Percentiles rank a stretch among this genome's conserved stretches.
Conservation (phyloP, 106 monocot genomes). For the Dioscorea zingiberensis region DNA sequence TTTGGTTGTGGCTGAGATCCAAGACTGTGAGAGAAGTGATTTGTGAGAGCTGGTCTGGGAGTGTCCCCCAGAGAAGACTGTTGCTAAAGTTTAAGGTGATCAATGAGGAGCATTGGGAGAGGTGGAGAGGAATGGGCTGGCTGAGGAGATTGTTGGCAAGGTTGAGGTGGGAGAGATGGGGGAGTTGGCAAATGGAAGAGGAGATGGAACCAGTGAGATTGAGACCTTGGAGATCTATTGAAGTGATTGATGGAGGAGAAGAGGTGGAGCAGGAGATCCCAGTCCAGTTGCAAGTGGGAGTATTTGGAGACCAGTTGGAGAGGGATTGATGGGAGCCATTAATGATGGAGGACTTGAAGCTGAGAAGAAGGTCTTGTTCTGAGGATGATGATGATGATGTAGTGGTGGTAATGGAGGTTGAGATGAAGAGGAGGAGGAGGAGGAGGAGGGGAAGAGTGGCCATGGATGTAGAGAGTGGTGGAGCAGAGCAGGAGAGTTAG, state of each 20-base stretch:
- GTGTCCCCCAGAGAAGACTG: slow-evolving; percentile 49
- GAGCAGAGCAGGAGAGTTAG: too few relatives aligned
- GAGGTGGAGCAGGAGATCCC: slow-evolving; percentile 43
- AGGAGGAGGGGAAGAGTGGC: slow-evolving; percentile 18
- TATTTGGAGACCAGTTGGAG: slow-evolving; percentile 36
- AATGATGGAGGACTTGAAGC: slow-evolving; percentile 62
- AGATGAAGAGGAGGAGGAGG: slow-evolving; percentile 11
- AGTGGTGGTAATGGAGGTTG: not conserved
- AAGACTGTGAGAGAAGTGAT: slow-evolving; percentile 36
- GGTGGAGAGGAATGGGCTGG: slow-evolving; percentile 44
- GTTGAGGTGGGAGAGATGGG: slow-evolving; percentile 37
- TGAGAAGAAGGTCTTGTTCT: slow-evolving; percentile 45
- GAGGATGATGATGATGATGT: slow-evolving; percentile 3
- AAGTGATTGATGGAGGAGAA: slow-evolving; percentile 12
- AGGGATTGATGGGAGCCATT: slow-evolving; percentile 42
- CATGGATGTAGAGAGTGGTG: not conserved
- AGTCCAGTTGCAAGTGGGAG: slow-evolving; percentile 51
- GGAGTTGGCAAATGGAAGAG: slow-evolving; percentile 43
- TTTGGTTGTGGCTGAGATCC: slow-evolving; percentile 51
- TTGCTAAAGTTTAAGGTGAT: slow-evolving; percentile 50
- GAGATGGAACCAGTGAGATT: slow-evolving; percentile 63
- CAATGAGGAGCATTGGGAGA: slow-evolving; percentile 43
- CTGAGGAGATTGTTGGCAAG: slow-evolving; percentile 56
- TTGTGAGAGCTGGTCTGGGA: slow-evolving; percentile 51
- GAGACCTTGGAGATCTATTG: slow-evolving; percentile 42